Conservation (phyloP, 495 filamentous ascomycete genomes). For the Evernia prunastri region DNA sequence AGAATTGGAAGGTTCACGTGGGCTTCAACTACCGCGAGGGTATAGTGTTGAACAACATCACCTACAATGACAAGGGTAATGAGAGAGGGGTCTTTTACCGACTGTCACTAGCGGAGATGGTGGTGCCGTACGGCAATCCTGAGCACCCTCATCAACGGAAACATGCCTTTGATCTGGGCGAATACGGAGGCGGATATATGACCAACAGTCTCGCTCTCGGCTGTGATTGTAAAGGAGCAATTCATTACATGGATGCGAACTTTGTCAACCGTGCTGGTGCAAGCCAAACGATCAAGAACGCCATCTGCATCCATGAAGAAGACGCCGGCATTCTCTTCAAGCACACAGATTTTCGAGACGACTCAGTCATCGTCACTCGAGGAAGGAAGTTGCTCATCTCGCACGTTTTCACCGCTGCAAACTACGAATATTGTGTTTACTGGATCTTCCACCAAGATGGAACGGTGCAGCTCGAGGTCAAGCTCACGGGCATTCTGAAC, state of each 20-base stretch:
- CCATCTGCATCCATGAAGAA: conserved; percentile 96
- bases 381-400: conserved; percentile 83
- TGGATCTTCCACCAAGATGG: conserved; percentile 95
- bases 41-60: conserved; percentile 85
- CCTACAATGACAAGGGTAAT: conserved; percentile 79
- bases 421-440: conserved; percentile 94
- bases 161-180: conserved; percentile 89
- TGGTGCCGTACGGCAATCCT: conserved; percentile 91
- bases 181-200: conserved; percentile 95
- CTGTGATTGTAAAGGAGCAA: conserved; percentile 92
- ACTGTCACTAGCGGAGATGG: conserved; percentile 93
- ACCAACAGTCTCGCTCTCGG: conserved; percentile 83
- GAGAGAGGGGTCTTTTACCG: conserved; percentile 81
- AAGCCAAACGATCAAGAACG: conserved; percentile 79
- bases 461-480: conserved; percentile 90
- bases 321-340: conserved; percentile 92
- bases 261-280: conserved; percentile 79
- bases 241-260: conserved; percentile 82
- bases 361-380: conserved; percentile 78
- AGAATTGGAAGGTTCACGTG: conserved; percentile 91
- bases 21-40: conserved; percentile 97
- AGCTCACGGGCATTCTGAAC: conserved; percentile 91
- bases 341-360: conserved; percentile 92
- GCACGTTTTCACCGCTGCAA: conserved; percentile 92
- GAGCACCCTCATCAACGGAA: conserved; percentile 90